Evolutionary conservation across 345 rosid genomes (phyloP), one percentile per base, ranked within the genome.

Genomic region (Hevea brasiliensis): DNA sequence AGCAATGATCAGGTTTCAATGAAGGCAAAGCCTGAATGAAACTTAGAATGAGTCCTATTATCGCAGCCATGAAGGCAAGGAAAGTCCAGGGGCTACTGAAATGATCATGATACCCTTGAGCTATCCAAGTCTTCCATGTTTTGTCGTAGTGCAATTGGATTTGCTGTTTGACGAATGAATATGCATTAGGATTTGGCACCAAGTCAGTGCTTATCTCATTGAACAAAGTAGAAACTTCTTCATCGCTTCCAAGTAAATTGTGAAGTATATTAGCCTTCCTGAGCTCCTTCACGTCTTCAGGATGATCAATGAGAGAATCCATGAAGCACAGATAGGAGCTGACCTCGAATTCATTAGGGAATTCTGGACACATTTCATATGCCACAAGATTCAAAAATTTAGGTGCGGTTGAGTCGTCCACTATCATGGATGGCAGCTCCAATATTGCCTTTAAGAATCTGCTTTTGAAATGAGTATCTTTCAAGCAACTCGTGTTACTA

Each of bases 361-460:
- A 29, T 37, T 67, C 62, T 3, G 65, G 71, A 51, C 71, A 74
- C 66, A 59, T 57, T 42, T 74, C 84, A 17, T 71, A 71, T 26
- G 79, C 81, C 41, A 74, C 59, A 74, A 81, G 48, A 72, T 81
- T 81, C 15, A 74, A 32, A 12, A 81, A 41, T 21, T 50, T 67
- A 13, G 77, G 37, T 8, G 13, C 63, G 1, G 81, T 78, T 6
- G 72, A 70, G 59, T 68, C 72, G 53, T 71, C 79, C 1, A 75
- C 59, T 0, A 10, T 58, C 0, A 81, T 48, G 13, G 57, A 71
- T 11, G 81, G 81, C 2, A 81, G 69, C 6, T 11, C 21, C n/a
- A 81, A 47, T 21, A 23, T 32, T 26, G 54, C 57, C 1, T 35
- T 21, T 7, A 21, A 37, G 8, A 59, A 3, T 32, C 8, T 1